Evolutionary conservation across 495 filamentous ascomycete species (phyloP), one percentile per base, ranked within the genome.

Genomic region (Penicillium cataractarum): DNA sequence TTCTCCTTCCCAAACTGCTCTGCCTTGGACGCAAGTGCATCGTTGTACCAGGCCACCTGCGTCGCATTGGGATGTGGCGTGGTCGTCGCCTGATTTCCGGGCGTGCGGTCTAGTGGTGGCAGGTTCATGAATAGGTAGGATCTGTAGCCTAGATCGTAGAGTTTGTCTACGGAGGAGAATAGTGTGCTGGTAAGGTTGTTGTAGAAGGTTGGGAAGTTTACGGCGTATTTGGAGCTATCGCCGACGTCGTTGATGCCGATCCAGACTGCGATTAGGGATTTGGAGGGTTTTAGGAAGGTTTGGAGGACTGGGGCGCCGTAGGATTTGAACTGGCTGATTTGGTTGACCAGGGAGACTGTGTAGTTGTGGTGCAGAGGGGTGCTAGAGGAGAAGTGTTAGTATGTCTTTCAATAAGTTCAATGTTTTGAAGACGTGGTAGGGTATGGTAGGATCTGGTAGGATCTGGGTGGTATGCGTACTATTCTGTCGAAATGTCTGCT

Each of bases 101-200:
- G 81, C 19, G 74, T 76, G 2, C 78, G 73, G 60, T 85, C 76
- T 2, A 84, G 62, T 0, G 83, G 83, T 5, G 82, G 83, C 4
- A 85, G 76, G 61, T 81, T 83, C 51, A 86, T 62, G 65, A 86
- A 78, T 4, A 81, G 70, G 63, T 79, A 85, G 26, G 78, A 75
- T 21, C 67, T 62, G 60, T 79, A 84, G 2, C 83, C 83, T 4
- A 76, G 66, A 8, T 63, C 58, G 66, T 80, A 79, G 10, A 84
- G 66, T 9, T 59, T 32, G 12, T 75, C 64, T 1, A 82, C 70
- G 17, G 77, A 75, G 15, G 63, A 58, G 65, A 82, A 83, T 4
- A 81, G 68, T 9, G 74, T 73, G 24, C 60, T 63, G 46, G 76
- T 77, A 5, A 78, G 60, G 8, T 60, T 60, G 22, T 73, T 61